Evolutionary conservation across 805 yeast species (phyloP).

Genomic region (Candida methanosorbosa): DNA sequence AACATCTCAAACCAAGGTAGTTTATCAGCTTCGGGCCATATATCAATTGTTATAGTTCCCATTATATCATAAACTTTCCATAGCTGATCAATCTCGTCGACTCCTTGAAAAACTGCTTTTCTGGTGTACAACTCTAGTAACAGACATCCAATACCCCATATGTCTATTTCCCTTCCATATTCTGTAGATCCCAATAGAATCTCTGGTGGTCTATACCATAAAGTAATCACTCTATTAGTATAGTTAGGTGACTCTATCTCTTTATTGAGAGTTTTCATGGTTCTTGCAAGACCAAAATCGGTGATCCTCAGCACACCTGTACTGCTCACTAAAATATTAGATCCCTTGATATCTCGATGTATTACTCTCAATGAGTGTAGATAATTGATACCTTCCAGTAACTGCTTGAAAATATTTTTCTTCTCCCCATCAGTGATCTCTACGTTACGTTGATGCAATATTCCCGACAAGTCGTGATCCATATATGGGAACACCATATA

Average conservation of each 20-base stretch:
- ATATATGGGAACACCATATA: slow-evolving; percentile 91
- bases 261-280: slow-evolving; percentile 48
- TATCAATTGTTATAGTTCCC: slow-evolving; percentile 73
- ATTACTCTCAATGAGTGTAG: slow-evolving; percentile 60
- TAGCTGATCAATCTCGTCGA: slow-evolving; percentile 80
- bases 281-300: slow-evolving; percentile 76
- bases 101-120: slow-evolving; percentile 76
- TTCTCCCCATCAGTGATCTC: slow-evolving; percentile 52
- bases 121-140: slow-evolving; percentile 72
- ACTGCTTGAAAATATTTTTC: slow-evolving; percentile 57
- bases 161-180: slow-evolving; percentile 85
- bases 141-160: slow-evolving; percentile 96
- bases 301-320: slow-evolving; percentile 62
- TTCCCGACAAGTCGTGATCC: slow-evolving; percentile 88
- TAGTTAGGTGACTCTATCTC: slow-evolving; percentile 60
- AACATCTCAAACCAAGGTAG: slow-evolving; percentile 93
- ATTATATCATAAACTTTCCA: slow-evolving; percentile 66
- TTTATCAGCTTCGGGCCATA: slow-evolving; percentile 72
- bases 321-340: slow-evolving; percentile 60
- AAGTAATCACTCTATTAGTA: slow-evolving; percentile 89
- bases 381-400: slow-evolving; percentile 61
- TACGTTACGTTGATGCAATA: slow-evolving; percentile 69
- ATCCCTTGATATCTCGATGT: slow-evolving; percentile 78
- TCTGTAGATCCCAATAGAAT: slow-evolving; percentile 82
- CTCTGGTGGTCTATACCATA: slow-evolving; percentile 98